Conservation (phyloP, 164 flowering plant species). For the Dillenia suffruticosa region DNA sequence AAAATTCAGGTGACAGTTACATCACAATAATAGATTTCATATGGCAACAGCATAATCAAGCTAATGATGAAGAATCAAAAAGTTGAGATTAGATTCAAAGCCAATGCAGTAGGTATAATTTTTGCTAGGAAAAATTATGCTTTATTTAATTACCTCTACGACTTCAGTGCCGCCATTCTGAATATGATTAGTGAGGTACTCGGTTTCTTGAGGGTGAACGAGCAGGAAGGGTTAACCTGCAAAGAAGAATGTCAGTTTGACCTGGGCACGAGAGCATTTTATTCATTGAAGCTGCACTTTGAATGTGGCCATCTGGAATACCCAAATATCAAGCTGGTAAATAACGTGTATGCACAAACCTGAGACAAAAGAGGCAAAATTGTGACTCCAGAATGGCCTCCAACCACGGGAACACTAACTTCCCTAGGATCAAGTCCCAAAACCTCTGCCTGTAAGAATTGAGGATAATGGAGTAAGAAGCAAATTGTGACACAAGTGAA, state of each 20-base stretch:
- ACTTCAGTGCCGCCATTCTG: conserved; percentile 74
- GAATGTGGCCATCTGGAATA: background rate
- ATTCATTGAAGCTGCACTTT: too few species aligned
- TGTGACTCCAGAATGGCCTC: conserved; percentile 66
- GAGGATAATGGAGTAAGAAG: too few species aligned
- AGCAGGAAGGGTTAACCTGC: conserved; percentile 59
- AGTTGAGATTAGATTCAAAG: too few species aligned
- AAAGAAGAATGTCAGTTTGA: conserved; percentile 2
- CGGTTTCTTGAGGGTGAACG: conserved; percentile 49
- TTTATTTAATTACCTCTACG: conserved; percentile 39
- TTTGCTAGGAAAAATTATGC: too few species aligned
- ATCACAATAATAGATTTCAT: too few species aligned
- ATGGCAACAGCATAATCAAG: too few species aligned
- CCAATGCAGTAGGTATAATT: too few species aligned
- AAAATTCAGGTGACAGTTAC: too few species aligned
- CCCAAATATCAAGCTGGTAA: background rate
- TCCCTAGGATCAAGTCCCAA: conserved; percentile 58
- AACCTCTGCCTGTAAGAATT: conserved; percentile 34
- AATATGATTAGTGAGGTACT: conserved; percentile 47
- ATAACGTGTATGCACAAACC: conserved; percentile 23
- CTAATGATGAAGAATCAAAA: too few species aligned
- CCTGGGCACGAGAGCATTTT: too few species aligned
- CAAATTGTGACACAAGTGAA: too few species aligned
- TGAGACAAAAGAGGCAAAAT: conserved; percentile 61
- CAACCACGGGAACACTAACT: conserved; percentile 59